Percentiles rank a stretch among this genome's conserved stretches.
These are phyloP conservation scores for Neoboletus magnificus DNA, from an alignment of 768 basidiomycete genomes.

Conservation along the genomic window DNA sequence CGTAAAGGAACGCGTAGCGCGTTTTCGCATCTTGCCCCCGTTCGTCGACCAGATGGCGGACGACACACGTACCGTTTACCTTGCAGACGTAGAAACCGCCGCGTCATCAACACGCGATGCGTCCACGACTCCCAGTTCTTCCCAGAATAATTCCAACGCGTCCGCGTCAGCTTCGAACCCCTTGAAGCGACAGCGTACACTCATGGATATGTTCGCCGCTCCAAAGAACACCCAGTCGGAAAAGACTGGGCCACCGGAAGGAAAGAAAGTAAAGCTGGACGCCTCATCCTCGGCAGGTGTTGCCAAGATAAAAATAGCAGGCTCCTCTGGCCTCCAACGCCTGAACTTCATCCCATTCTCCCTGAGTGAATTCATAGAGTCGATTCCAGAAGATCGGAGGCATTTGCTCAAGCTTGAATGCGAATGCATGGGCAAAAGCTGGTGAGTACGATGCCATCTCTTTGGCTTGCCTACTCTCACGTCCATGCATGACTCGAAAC, in stretches of 20 bases:
- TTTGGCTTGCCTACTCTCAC: not conserved
- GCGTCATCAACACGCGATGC: slow-evolving; percentile 7
- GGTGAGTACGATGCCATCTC: slow-evolving; percentile 36
- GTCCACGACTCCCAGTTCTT: slow-evolving; percentile 19
- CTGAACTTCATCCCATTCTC: slow-evolving; percentile 73
- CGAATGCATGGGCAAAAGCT: slow-evolving; percentile 70
- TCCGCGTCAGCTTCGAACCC: slow-evolving; percentile 22
- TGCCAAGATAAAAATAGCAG: slow-evolving; percentile 3
- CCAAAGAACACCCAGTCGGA: slow-evolving; percentile 28
- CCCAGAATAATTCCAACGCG: slow-evolving; percentile 21
- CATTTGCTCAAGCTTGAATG: slow-evolving; percentile 64
- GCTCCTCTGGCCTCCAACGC: slow-evolving; percentile 25
- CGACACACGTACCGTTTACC: slow-evolving; percentile 36
- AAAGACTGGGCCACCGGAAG: slow-evolving; percentile 25
- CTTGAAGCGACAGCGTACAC: slow-evolving; percentile 57
- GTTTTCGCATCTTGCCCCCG: slow-evolving; percentile 11
- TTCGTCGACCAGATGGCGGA: slow-evolving; percentile 21
- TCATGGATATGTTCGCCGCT: slow-evolving; percentile 59
- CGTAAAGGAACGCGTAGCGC: slow-evolving; percentile 1
- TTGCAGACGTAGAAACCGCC: slow-evolving; percentile 42
- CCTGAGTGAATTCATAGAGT: slow-evolving; percentile 46
- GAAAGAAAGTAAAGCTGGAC: slow-evolving; percentile 49
- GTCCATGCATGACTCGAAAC: not conserved
- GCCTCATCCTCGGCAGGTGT: slow-evolving; percentile 22
- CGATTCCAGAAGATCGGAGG: slow-evolving; percentile 56